These are phyloP conservation scores for Mesembryanthemum crystallinum DNA, from an alignment of 148 eudicot genomes.

Conservation along the genomic window DNA sequence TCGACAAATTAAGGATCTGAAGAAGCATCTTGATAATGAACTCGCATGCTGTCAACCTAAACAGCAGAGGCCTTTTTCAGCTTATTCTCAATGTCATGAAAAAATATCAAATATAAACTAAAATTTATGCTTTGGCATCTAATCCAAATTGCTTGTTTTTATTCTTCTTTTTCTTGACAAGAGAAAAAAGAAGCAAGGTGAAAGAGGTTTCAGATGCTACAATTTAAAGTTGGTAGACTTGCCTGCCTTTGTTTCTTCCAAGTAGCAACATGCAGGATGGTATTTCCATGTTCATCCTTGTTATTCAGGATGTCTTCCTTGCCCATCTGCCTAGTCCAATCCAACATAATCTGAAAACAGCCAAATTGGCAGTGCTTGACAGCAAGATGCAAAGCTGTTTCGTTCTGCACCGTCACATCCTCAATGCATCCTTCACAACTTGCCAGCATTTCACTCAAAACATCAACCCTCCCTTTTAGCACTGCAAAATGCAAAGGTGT, in stretches of 20 bases:
- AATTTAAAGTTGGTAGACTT: slow-evolving; percentile 18
- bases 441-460: slow-evolving; percentile 37
- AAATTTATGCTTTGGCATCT: no score
- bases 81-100: no score
- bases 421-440: slow-evolving; percentile 31
- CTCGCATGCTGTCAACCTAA: no score
- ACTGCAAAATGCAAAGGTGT: slow-evolving; percentile 55
- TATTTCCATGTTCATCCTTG: slow-evolving; percentile 43
- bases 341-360: slow-evolving; percentile 36
- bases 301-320: slow-evolving; percentile 41
- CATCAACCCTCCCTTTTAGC: slow-evolving; percentile 37
- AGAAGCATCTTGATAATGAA: no score
- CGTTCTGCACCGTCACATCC: slow-evolving; percentile 46
- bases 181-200: no score
- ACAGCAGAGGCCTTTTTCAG: no score
- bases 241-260: slow-evolving; percentile 54
- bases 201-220: no score
- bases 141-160: no score
- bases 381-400: slow-evolving; percentile 58
- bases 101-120: no score
- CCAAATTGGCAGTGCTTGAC: slow-evolving; percentile 43
- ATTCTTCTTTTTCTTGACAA: no score
- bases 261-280: slow-evolving; percentile 49
- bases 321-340: slow-evolving; percentile 27
- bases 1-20: no score